Evolutionary conservation across 495 filamentous ascomycete species (phyloP), one percentile per base, ranked within the genome.

Genomic region (Lasiosphaeria miniovina): DNA sequence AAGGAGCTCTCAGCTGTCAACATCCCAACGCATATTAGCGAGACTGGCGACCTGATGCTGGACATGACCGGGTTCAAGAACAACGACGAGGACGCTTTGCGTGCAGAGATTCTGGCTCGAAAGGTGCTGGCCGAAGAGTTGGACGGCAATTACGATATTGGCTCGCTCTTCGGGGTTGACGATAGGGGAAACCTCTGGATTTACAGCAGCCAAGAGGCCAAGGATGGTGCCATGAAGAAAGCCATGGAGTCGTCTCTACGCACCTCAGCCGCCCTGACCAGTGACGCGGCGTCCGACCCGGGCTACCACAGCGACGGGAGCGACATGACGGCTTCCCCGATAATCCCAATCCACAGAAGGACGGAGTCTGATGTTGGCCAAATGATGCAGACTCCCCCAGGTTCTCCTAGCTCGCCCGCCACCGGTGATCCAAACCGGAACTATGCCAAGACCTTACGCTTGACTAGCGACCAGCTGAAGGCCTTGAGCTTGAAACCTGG

Each of bases 161-260:
- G 93, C 35, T 88, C 94, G 33, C 80, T 99, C 6, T 96, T 99
- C 69, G 93, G 91, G 7, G 91, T 91, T 32, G 94, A 99, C 68
- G 91, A 95, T 65, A 86, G 93, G 51, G 94, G 94, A 5, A 98
- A 99, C 68, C 77, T 99, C 9, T 98, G 94, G 95, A 98, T 98
- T 56, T 99, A 98, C 74, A 94, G 90, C 71, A 96, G 91, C 63
- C 91, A 96, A 69, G 95, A 97, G 65, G 91, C 95, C 32, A 98
- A 97, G 67, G 89, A 92, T 66, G 80, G 78, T 11, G 82, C 82
- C n/a, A 77, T 77, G 74, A 76, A 82, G 63, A 73, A 71, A 57
- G 71, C 74, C 0, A 74, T 81, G 51, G 68, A 66, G 32, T 69
- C 77, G 6, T 65, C 72, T n/a, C 57, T 82, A 36, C 73, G 84